phyloP scores from a whole-genome alignment of 2,329 filamentous ascomycete species.

The Fusarium haematococcum region DNA sequence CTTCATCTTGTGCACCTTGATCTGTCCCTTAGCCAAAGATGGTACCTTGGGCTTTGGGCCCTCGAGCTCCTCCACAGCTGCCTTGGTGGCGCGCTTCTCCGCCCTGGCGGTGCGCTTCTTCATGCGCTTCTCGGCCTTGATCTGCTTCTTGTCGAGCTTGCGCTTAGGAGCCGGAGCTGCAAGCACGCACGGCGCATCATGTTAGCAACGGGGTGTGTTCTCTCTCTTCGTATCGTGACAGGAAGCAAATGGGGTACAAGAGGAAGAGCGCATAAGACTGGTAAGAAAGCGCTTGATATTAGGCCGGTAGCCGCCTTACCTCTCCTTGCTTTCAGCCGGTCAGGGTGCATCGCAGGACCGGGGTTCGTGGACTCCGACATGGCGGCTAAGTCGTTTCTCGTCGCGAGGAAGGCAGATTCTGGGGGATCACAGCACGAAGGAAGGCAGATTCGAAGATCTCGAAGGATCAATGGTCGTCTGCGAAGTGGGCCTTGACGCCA shows the following conservation, averaged over 20 bases:
- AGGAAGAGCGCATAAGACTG: not conserved
- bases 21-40: constrained; percentile 54
- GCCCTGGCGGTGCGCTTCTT: constrained; percentile 52
- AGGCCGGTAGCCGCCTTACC: constrained; percentile 19
- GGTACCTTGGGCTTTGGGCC: constrained; percentile 46
- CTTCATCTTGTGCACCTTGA: constrained; percentile 51
- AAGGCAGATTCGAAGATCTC: constrained; percentile 1
- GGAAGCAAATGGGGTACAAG: not conserved
- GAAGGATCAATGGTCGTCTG: not conserved
- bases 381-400: not conserved
- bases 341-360: constrained; percentile 25
- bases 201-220: not conserved
- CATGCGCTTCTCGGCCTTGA: constrained; percentile 45
- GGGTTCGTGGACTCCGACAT: constrained; percentile 32
- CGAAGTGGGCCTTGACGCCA: not conserved
- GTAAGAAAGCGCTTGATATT: not conserved
- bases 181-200: constrained; percentile 1
- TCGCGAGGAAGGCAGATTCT: constrained; percentile 9
- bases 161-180: constrained; percentile 29
- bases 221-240: not conserved
- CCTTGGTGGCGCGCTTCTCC: constrained; percentile 54
- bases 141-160: constrained; percentile 23
- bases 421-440: not conserved
- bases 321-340: constrained; percentile 32
- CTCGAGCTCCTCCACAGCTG: constrained; percentile 47